Conservation (phyloP, 177 flowering plant species). For the Vitis hybrid region DNA sequence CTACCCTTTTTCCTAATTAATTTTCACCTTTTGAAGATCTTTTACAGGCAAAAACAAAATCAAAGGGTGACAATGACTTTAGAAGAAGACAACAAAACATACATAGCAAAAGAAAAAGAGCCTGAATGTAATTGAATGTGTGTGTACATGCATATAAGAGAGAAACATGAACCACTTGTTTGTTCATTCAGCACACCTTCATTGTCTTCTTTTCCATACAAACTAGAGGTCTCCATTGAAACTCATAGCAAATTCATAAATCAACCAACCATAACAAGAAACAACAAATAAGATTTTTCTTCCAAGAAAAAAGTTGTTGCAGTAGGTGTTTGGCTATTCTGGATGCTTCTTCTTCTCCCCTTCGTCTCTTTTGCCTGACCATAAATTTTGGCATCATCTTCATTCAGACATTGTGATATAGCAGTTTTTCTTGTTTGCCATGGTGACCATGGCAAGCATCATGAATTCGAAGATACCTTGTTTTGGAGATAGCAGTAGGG, state of each 20-base stretch:
- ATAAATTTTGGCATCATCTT: background rate
- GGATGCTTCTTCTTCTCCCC: background rate
- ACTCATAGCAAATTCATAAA: no score
- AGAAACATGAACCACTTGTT: background rate
- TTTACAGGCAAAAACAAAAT: no score
- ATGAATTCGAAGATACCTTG: conserved; percentile 1
- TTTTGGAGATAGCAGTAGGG: conserved; percentile 6
- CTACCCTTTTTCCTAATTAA: no score
- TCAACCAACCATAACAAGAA: no score
- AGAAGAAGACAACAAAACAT: no score
- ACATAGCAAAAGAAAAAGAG: no score
- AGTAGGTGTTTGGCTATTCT: no score
- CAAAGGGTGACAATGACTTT: no score
- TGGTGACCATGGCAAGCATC: conserved; percentile 15
- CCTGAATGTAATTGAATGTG: no score
- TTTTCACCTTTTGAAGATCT: no score
- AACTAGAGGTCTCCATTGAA: background rate
- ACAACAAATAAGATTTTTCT: no score
- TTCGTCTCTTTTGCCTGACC: background rate
- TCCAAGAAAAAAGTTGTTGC: no score
- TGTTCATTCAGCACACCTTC: background rate
- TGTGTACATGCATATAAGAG: background rate
- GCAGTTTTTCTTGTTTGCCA: background rate
- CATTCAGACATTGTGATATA: background rate
- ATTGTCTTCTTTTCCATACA: conserved; percentile 1